phyloP scores from a whole-genome alignment of 2,329 filamentous ascomycete genomes.

The Xylaria sp. region DNA sequence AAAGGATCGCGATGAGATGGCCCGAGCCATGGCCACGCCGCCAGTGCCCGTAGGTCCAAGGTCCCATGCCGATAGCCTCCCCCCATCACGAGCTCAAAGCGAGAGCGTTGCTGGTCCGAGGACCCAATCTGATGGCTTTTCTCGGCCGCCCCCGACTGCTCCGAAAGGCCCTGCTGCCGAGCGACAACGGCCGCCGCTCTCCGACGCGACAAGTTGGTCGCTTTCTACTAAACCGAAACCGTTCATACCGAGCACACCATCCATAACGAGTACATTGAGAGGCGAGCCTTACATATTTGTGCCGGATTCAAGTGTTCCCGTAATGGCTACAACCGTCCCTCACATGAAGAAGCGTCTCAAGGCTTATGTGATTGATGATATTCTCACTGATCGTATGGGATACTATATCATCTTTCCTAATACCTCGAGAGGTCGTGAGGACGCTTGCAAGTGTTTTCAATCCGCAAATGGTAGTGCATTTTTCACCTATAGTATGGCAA shows the following conservation, averaged over 20 bases:
- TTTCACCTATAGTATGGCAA: slow-evolving; percentile 90
- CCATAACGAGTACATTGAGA: slow-evolving; percentile 71
- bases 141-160: slow-evolving; percentile 78
- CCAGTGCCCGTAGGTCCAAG: slow-evolving; percentile 37
- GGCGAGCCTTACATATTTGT: slow-evolving; percentile 90
- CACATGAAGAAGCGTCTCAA: slow-evolving; percentile 92
- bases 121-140: slow-evolving; percentile 50
- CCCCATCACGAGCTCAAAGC: slow-evolving; percentile 5
- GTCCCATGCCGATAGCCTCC: slow-evolving; percentile 39
- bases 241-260: slow-evolving; percentile 67
- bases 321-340: slow-evolving; percentile 81
- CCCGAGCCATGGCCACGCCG: slow-evolving; percentile 33
- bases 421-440: slow-evolving; percentile 74
- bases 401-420: slow-evolving; percentile 94
- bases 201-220: slow-evolving; percentile 45
- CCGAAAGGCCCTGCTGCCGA: slow-evolving; percentile 80
- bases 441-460: slow-evolving; percentile 80
- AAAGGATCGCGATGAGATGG: slow-evolving; percentile 67
- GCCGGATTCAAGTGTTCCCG: slow-evolving; percentile 82
- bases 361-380: slow-evolving; percentile 78
- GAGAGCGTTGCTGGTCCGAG: slow-evolving; percentile 27
- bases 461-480: slow-evolving; percentile 81
- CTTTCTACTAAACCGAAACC: slow-evolving; percentile 53
- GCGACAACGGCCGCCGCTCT: slow-evolving; percentile 45
- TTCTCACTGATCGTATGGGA: slow-evolving; percentile 82